phyloP scores from a whole-genome alignment of 2,329 filamentous ascomycete genomes.

The Myriosclerotinia curreyana region DNA sequence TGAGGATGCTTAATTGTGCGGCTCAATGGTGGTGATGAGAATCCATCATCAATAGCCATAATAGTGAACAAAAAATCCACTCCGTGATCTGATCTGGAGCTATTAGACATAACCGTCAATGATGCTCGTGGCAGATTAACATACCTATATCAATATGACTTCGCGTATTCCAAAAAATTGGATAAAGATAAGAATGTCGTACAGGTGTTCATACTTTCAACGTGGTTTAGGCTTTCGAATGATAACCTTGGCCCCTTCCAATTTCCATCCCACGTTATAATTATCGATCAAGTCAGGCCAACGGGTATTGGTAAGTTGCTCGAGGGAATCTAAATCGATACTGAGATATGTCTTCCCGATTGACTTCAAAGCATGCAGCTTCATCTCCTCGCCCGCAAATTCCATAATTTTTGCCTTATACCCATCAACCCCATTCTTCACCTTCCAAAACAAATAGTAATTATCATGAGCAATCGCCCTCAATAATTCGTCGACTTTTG shows the following conservation, averaged over 20 bases:
- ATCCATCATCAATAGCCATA: not conserved
- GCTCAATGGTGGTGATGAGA: not conserved
- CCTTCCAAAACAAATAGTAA: slow-evolving; percentile 73
- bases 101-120: not conserved
- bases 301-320: slow-evolving; percentile 61
- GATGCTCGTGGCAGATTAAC: not conserved
- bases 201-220: slow-evolving; percentile 30
- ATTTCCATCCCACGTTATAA: slow-evolving; percentile 81
- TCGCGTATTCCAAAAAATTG: slow-evolving; percentile 7
- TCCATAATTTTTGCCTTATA: slow-evolving; percentile 78
- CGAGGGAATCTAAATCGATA: slow-evolving; percentile 66
- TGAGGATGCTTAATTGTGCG: not conserved
- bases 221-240: slow-evolving; percentile 61
- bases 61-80: not conserved
- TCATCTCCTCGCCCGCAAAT: slow-evolving; percentile 72
- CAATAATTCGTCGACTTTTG: slow-evolving; percentile 67
- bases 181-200: not conserved
- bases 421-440: slow-evolving; percentile 71
- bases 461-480: slow-evolving; percentile 74
- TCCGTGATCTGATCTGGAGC: slow-evolving; percentile 4
- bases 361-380: slow-evolving; percentile 78
- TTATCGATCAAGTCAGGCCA: slow-evolving; percentile 69
- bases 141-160: slow-evolving; percentile 13
- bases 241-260: slow-evolving; percentile 69
- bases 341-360: slow-evolving; percentile 77